A percentile compares a stretch with the other conserved stretches of the same genome.
Evolutionary conservation across 441 rosid species (phyloP).

Genomic region (Jatropha podagrica): DNA sequence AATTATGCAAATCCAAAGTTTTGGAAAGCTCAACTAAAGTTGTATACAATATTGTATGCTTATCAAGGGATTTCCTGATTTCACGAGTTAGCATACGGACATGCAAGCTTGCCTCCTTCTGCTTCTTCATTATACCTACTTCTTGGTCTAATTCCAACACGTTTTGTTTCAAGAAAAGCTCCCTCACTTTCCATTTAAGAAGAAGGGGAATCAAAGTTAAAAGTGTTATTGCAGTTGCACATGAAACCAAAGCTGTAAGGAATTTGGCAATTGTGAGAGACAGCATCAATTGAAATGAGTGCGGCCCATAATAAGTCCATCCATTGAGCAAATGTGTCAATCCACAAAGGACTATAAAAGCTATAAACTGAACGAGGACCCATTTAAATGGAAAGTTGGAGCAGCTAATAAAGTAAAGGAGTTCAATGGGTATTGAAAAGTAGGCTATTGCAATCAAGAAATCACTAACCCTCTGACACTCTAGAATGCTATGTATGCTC

Average conservation of each 20-base stretch:
- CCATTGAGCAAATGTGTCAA: constrained; percentile 92
- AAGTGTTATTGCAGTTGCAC: constrained; percentile 93
- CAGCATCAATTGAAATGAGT: constrained; percentile 77
- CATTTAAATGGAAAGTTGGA: constrained; percentile 94
- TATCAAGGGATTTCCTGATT: constrained; percentile 89
- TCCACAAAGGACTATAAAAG: constrained; percentile 99
- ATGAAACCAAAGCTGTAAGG: constrained; percentile 91
- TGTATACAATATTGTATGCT: constrained; percentile 76
- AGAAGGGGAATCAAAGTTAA: constrained; percentile 88
- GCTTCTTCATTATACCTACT: constrained; percentile 83
- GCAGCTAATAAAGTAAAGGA: constrained; percentile 96
- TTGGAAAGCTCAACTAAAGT: constrained; percentile 93
- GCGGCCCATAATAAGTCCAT: constrained; percentile 83
- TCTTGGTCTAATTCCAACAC: constrained; percentile 84
- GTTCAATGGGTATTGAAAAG: constrained; percentile 90
- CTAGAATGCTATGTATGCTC: constrained; percentile 72
- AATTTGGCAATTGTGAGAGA: constrained; percentile 82
- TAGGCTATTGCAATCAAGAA: constrained; percentile 93
- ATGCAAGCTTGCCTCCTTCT: constrained; percentile 79
- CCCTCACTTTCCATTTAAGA: constrained; percentile 90
- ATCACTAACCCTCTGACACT: constrained; percentile 87
- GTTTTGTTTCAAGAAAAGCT: constrained; percentile 82
- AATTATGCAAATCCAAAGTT: constrained; percentile 78
- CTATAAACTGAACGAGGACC: constrained; percentile 92
- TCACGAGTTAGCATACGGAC: constrained; percentile 96